Evolutionary conservation across 225 moss, liverwort and hornwort species (phyloP), one percentile per base, ranked within the genome.

Genomic region (Marchantia polymorpha): DNA sequence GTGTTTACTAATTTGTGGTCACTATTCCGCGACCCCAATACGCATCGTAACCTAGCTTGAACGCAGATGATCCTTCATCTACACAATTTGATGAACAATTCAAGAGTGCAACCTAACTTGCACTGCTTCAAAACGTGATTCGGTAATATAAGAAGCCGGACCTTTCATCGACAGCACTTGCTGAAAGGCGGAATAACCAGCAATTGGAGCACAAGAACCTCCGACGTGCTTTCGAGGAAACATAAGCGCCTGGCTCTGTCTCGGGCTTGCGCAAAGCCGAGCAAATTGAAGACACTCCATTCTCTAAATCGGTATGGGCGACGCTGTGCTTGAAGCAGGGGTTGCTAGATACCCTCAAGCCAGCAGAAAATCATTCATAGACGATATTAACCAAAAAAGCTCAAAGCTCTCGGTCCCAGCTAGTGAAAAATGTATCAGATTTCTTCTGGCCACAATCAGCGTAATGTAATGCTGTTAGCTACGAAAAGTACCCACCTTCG

Each of bases 201-300:
- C 11, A 20, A 51, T 64, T 49, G 47, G 54, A 70, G 1, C 4
- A 12, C 49, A 69, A 17, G 66, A 49, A 11, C 15, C 26, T 10
- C 53, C 73, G 15, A 64, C 19, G 13, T 3, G 27, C 22, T 48
- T 50, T 69, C 78, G 50, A 20, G 29, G 14, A 31, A 53, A 12
- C 60, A 76, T 64, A n/a, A 77, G 10, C 12, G 76, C 69, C 47
- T 19, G 76, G 64, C 61, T 59, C 7, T 19, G 52, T 52, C 30
- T 76, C 7, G 61, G 71, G 70, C 39, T 23, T 13, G 27, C 31
- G 39, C 76, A 52, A 23, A 65, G 72, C 15, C 63, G 79, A 39
- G 30, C 17, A 63, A 30, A 54, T 7, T 26, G 69, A 2, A 80
- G 39, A 56, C 80, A 76, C 76, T 80, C 83, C 83, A 84, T 84